phyloP scores from a whole-genome alignment of 1,139 yeast genomes.

The Yamadazyma songkhlaensis region DNA sequence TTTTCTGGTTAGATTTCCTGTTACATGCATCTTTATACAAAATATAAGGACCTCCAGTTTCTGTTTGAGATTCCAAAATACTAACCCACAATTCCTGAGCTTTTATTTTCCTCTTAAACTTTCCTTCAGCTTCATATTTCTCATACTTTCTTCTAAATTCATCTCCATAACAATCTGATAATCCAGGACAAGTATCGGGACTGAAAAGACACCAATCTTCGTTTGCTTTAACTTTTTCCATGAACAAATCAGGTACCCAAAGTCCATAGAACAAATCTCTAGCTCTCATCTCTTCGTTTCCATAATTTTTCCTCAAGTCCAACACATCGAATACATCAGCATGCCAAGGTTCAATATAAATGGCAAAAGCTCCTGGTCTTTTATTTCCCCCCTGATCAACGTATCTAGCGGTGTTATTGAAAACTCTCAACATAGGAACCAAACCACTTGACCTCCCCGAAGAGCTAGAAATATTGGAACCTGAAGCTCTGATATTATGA shows the following conservation, averaged over 20 bases:
- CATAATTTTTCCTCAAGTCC: conserved; percentile 54
- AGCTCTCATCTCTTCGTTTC: conserved; percentile 55
- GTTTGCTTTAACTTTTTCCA: conserved; percentile 50
- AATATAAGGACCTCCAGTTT: conserved; percentile 60
- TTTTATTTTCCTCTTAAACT: conserved; percentile 33
- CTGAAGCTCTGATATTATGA: conserved; percentile 50
- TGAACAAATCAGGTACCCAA: conserved; percentile 61
- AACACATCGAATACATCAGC: conserved; percentile 52
- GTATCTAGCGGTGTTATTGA: conserved; percentile 58
- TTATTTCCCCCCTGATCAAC: conserved; percentile 66
- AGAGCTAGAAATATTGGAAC: conserved; percentile 50
- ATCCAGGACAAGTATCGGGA: conserved; percentile 52
- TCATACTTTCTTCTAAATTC: conserved; percentile 45
- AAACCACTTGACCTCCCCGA: conserved; percentile 57
- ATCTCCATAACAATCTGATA: conserved; percentile 48
- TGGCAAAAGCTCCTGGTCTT: conserved; percentile 63
- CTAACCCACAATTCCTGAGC: conserved; percentile 57
- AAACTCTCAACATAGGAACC: conserved; percentile 58
- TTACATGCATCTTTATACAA: conserved; percentile 59
- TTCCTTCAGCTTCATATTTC: conserved; percentile 43
- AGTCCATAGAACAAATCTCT: conserved; percentile 56
- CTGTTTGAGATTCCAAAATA: conserved; percentile 54
- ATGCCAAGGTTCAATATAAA: conserved; percentile 63
- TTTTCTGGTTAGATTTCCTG: conserved; percentile 50
- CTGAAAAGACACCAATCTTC: conserved; percentile 55